Evolutionary conservation across 257 asterid species (phyloP), one percentile per base, ranked within the genome.

Genomic region (Ehretia macrophylla): DNA sequence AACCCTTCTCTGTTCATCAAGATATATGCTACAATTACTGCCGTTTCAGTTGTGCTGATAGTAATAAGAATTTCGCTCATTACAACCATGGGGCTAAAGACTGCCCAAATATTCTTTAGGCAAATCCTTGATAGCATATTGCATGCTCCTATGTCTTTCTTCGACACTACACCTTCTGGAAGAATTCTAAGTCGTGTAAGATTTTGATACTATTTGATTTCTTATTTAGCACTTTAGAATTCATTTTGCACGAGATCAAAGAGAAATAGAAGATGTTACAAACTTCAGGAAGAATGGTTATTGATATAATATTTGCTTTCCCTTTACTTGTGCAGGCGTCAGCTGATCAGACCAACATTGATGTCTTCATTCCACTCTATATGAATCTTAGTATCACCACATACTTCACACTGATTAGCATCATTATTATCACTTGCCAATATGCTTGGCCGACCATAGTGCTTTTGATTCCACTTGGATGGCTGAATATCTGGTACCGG

Each of bases 91-190:
- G 97, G 96, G 47, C 83, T 93, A 48, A 93, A 83, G 81, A 89
- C 99, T 0, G 60, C 96, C 14, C 99, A 93, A 67, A 79, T 86
- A 58, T 86, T 89, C 87, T 93, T 93, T 79, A 56, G 60, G 22
- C 88, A 87, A 52, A 89, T 93, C 56, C 97, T 93, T 65, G 69
- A 64, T 13, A 68, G 95, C 77, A 84, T 93, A 53, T 67, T 89
- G 52, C 99, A 89, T 51, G 99, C 99, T 48, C 99, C 99, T 3
- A 93, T 93, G 97, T 78, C 99, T 37, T 93, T 89, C 81, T 93
- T 93, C 19, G 99, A 93, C 55, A 93, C 99, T 0, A 93, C 99
- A 47, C 99, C 99, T 45, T 93, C 99, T 4, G 99, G 99, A 75
- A 83, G 97, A 65, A 87, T 93, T 64, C 77, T 93, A 37, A 93